Evolutionary conservation across 2,329 filamentous ascomycete species (phyloP).

Genomic region (Xylaria digitata): DNA sequence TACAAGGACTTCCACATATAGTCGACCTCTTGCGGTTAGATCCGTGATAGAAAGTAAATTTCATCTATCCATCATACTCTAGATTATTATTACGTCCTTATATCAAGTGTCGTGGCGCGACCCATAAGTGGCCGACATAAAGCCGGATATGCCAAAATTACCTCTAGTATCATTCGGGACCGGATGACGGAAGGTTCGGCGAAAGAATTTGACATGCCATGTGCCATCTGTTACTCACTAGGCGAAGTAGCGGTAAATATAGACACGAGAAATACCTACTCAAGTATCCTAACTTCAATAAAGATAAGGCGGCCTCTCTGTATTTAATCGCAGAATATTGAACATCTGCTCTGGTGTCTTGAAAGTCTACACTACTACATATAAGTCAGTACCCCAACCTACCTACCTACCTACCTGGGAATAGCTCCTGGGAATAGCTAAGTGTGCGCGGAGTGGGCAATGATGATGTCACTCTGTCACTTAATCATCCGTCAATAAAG

Average conservation of each 20-base stretch:
- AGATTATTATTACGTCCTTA: conserved; percentile 3
- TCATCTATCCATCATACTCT: background rate
- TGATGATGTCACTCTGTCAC: conserved; percentile 30
- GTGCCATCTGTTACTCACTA: background rate
- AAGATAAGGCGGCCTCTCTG: too few relatives aligned
- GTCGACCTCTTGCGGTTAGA: background rate
- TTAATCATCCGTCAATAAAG: conserved; percentile 16
- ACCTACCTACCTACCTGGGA: background rate
- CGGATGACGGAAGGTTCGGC: conserved; percentile 16
- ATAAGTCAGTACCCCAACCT: background rate
- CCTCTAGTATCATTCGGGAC: background rate
- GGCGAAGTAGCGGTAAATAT: background rate
- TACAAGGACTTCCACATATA: conserved; percentile 89
- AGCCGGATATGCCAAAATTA: conserved; percentile 17
- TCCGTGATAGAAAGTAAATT: background rate
- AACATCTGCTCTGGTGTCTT: too few relatives aligned
- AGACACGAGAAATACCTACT: too few relatives aligned
- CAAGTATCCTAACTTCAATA: too few relatives aligned
- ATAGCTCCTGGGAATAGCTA: conserved; percentile 7
- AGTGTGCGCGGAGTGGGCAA: conserved; percentile 1
- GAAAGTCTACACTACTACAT: too few relatives aligned
- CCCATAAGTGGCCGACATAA: conserved; percentile 23
- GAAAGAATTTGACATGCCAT: conserved; percentile 10
- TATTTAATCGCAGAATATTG: too few relatives aligned
- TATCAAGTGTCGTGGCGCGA: background rate